Evolutionary conservation across 768 basidiomycete genomes (phyloP).

Genomic region (Filobasidium floriforme): DNA sequence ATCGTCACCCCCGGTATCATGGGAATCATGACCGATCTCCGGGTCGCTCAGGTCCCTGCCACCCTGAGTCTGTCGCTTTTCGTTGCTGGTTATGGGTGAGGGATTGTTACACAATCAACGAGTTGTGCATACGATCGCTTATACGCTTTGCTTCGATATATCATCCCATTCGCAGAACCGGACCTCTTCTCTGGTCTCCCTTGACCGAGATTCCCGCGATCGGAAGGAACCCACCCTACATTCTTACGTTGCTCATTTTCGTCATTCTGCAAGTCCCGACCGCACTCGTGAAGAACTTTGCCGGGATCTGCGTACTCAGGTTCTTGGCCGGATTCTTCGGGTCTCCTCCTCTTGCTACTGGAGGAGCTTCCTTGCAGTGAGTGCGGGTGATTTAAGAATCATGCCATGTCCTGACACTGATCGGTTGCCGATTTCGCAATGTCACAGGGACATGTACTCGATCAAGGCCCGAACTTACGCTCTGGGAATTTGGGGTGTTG

Average conservation of each 20-base stretch:
- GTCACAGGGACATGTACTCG: conserved; percentile 34
- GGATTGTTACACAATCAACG: conserved; percentile 24
- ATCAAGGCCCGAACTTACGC: conserved; percentile 34
- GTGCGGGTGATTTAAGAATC: not conserved
- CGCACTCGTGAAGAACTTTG: conserved; percentile 36
- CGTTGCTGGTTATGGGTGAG: conserved; percentile 45
- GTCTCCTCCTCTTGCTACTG: conserved; percentile 44
- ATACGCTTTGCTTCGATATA: not conserved
- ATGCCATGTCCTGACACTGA: conserved; percentile 13
- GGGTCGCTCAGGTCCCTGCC: conserved; percentile 30
- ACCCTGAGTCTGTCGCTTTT: conserved; percentile 44
- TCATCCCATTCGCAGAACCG: not conserved
- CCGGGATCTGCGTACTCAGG: conserved; percentile 40
- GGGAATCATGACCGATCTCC: conserved; percentile 28
- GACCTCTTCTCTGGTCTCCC: not conserved
- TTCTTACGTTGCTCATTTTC: conserved; percentile 44
- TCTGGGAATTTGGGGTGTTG: conserved; percentile 37
- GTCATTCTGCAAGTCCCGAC: conserved; percentile 44
- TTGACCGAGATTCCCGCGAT: conserved; percentile 42
- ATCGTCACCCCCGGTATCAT: conserved; percentile 31
- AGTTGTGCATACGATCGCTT: not conserved
- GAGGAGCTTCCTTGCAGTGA: conserved; percentile 29
- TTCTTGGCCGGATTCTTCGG: conserved; percentile 46
- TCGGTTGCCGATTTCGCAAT: conserved; percentile 16
- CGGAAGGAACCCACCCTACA: conserved; percentile 44